These are phyloP conservation scores for Botrytis sinoallii DNA, from an alignment of 2,329 filamentous ascomycete species.

Conservation along the genomic window DNA sequence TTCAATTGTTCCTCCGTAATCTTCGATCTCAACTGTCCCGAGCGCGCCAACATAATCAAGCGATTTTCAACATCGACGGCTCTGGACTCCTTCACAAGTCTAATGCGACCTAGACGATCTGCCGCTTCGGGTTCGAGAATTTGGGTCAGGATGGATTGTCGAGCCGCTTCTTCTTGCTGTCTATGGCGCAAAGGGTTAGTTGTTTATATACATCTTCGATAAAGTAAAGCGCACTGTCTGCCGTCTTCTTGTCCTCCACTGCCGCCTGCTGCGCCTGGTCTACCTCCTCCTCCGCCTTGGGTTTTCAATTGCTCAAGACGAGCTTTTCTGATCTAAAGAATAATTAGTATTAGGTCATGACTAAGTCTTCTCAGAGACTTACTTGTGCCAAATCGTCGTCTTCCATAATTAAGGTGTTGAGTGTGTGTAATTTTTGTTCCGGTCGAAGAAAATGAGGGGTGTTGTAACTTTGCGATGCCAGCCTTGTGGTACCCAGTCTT, in stretches of 20 bases:
- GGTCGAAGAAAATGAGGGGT: conserved; percentile 11
- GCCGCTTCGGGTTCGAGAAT: conserved; percentile 93
- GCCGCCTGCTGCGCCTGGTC: conserved; percentile 44
- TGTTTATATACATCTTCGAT: conserved; percentile 23
- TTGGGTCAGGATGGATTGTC: conserved; percentile 76
- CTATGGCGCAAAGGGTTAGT: conserved; percentile 32
- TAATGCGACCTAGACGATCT: conserved; percentile 89
- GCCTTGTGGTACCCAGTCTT: neutral
- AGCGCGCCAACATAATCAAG: conserved; percentile 84
- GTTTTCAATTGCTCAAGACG: conserved; percentile 91
- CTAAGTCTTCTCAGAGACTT: neutral
- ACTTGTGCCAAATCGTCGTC: conserved; percentile 39
- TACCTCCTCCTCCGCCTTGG: conserved; percentile 53
- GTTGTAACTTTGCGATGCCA: neutral
- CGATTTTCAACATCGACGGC: conserved; percentile 89
- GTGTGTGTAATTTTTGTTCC: neutral
- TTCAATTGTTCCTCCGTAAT: conserved; percentile 93
- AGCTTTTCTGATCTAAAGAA: conserved; percentile 75
- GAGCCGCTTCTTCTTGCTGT: conserved; percentile 63
- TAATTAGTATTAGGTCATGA: neutral
- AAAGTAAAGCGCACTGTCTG: conserved; percentile 51
- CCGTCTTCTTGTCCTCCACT: conserved; percentile 58
- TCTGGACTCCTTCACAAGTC: conserved; percentile 89
- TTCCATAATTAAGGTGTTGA: conserved; percentile 30
- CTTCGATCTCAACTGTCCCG: conserved; percentile 80